Evolutionary conservation across 2,329 filamentous ascomycete species (phyloP).

Genomic region (Penicillium occitanis): DNA sequence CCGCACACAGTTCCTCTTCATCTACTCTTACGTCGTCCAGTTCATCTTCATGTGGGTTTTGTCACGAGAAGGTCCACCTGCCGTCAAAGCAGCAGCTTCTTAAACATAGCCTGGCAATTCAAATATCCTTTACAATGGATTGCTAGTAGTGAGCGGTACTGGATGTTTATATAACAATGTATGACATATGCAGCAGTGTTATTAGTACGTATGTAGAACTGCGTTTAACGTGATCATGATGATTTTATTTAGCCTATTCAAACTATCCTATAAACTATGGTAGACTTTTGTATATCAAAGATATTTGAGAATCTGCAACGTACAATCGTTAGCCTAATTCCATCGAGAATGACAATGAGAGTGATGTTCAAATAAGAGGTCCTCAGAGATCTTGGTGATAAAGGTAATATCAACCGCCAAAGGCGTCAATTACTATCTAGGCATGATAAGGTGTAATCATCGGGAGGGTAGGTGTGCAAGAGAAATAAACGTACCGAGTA

Average conservation of each 20-base stretch:
- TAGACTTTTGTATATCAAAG: neutral
- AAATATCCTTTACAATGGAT: neutral
- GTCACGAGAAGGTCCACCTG: constrained; percentile 52
- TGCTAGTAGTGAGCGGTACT: neutral
- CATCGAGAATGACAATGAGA: neutral
- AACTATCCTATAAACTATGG: neutral
- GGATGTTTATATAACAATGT: constrained; percentile 7
- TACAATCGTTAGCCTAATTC: neutral
- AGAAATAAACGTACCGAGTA: constrained; percentile 30
- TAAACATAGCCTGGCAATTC: neutral
- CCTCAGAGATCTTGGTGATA: constrained; percentile 71
- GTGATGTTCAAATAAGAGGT: constrained; percentile 24
- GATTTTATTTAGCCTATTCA: neutral
- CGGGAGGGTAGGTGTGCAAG: constrained; percentile 40
- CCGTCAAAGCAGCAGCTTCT: constrained; percentile 25
- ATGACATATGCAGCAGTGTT: constrained; percentile 15
- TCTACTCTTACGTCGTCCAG: constrained; percentile 93
- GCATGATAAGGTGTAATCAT: constrained; percentile 65
- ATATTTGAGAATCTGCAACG: neutral
- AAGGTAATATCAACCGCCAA: constrained; percentile 57
- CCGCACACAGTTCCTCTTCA: constrained; percentile 86
- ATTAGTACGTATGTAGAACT: constrained; percentile 9
- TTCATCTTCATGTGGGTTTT: constrained; percentile 90
- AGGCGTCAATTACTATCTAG: constrained; percentile 70
- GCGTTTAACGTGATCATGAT: constrained; percentile 14